These are phyloP conservation scores for Lachancea sp. DNA, from an alignment of 805 yeast species.

Conservation along the genomic window DNA sequence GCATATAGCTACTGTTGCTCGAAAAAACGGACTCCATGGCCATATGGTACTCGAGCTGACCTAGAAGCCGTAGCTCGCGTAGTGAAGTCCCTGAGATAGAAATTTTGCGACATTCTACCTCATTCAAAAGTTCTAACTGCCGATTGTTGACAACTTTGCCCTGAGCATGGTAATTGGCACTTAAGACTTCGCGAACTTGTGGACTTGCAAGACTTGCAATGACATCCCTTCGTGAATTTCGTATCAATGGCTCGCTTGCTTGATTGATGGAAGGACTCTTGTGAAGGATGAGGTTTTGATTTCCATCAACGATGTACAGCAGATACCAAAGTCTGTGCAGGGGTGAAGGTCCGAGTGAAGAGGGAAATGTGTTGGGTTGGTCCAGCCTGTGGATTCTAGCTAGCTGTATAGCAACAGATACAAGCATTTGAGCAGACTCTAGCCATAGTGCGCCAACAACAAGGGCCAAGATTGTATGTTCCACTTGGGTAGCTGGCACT, in stretches of 20 bases:
- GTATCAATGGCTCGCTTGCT: slow-evolving; percentile 38
- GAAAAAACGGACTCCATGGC: slow-evolving; percentile 52
- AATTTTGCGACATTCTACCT: slow-evolving; percentile 18
- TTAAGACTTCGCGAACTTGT: slow-evolving; percentile 11
- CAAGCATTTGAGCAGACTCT: slow-evolving; percentile 56
- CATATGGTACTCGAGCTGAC: slow-evolving; percentile 66
- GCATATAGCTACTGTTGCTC: slow-evolving; percentile 29
- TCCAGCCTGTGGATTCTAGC: slow-evolving; percentile 39
- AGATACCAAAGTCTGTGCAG: slow-evolving; percentile 60
- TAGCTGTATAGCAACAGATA: slow-evolving; percentile 60
- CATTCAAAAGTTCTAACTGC: slow-evolving; percentile 20
- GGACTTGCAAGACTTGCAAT: slow-evolving; percentile 8
- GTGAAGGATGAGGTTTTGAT: slow-evolving; percentile 55
- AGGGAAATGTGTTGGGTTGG: slow-evolving; percentile 14
- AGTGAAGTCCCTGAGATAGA: slow-evolving; percentile 16
- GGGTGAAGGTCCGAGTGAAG: slow-evolving; percentile 31
- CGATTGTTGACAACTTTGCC: slow-evolving; percentile 13
- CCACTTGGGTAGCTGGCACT: slow-evolving; percentile 39
- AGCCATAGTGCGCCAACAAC: slow-evolving; percentile 67
- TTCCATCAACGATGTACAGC: slow-evolving; percentile 59
- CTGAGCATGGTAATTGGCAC: slow-evolving; percentile 11
- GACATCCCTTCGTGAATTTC: slow-evolving; percentile 10
- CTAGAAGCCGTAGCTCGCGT: slow-evolving; percentile 52
- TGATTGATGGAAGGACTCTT: slow-evolving; percentile 50
- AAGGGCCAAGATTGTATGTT: slow-evolving; percentile 55